Evolutionary conservation across 805 yeast species (phyloP), one percentile per base, ranked within the genome.

Genomic region (Saccharomyces mikatae): DNA sequence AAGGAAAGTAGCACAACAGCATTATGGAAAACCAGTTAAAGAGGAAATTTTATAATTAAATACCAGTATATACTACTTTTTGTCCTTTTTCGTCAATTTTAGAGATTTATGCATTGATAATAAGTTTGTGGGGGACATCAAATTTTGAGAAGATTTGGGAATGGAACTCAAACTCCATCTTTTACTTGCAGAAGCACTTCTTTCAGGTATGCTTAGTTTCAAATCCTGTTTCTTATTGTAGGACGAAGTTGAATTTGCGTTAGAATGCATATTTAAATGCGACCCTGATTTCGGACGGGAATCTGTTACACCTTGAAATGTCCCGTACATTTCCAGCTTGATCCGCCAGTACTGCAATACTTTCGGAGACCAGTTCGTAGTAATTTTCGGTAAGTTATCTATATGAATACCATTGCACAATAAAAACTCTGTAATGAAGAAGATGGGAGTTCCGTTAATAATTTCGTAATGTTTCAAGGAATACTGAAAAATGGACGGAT

Each of bases 331-430:
- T 3, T 75, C 72, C 26, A 74, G 66, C 56, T 75, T 77, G 5
- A 65, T 56, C 32, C 72, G 72, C 88, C 89, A 84, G 62, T 80
- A 86, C 4, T 62, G 62, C 17, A 64, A 60, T n/a, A 87, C 89
- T 4, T 70, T 74, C 0, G 70, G 69, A 6, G 78, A 67, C 46
- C 80, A 67, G 0, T 74, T 74, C 10, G 77, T 58, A 6, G 52
- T 48, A 24, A 58, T 58, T 14, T 41, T 48, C n/a, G 66, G 66
- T 13, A 62, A 26, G 10, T 53, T 64, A 6, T 80, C 81, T 8
- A 78, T 71, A 10, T 74, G 71, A 31, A 80, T 73, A 8, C 87
- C 87, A 65, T 83, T 84, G 49, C 82, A 69, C 0, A 81, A 56
- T 11, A 86, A 63, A 13, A 83, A 71, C 61, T 86, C 89, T 0